These are phyloP conservation scores for Sclerotinia subarctica DNA, from an alignment of 2,329 filamentous ascomycete species.

Conservation along the genomic window DNA sequence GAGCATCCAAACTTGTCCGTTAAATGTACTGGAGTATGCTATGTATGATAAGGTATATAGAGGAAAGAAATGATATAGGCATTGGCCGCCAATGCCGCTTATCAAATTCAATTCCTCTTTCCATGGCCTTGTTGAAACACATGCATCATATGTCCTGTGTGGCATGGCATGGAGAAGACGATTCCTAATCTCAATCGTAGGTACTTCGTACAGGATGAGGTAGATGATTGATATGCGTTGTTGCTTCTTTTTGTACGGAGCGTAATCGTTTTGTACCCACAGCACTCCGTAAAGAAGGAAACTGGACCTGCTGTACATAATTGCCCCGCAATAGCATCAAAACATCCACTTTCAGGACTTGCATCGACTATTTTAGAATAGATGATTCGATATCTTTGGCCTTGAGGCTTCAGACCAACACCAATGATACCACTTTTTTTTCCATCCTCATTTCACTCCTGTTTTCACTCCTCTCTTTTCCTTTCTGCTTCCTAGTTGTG, in stretches of 20 bases:
- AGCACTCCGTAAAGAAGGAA: not conserved
- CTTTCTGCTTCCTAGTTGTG: not conserved
- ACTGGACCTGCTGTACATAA: constrained; percentile 1
- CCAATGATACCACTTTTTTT: not conserved
- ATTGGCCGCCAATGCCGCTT: not conserved
- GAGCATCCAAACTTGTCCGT: not conserved
- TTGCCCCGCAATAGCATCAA: not conserved
- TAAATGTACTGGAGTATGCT: not conserved
- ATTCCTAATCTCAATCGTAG: not conserved
- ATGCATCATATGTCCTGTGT: not conserved
- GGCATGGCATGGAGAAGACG: not conserved
- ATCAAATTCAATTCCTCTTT: not conserved
- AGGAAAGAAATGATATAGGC: not conserved
- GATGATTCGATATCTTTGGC: not conserved
- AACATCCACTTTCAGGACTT: not conserved
- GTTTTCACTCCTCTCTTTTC: no score
- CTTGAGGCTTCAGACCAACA: not conserved
- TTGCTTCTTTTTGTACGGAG: not conserved
- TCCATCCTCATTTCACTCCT: no score
- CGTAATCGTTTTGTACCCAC: not conserved
- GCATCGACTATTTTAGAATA: not conserved
- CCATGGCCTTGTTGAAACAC: not conserved
- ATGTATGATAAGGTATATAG: not conserved
- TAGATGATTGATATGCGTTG: not conserved
- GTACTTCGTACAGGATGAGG: no score